Base-by-base conservation (phyloP, 1,284 basidiomycete genomes). In the Somion occarium region DNA sequence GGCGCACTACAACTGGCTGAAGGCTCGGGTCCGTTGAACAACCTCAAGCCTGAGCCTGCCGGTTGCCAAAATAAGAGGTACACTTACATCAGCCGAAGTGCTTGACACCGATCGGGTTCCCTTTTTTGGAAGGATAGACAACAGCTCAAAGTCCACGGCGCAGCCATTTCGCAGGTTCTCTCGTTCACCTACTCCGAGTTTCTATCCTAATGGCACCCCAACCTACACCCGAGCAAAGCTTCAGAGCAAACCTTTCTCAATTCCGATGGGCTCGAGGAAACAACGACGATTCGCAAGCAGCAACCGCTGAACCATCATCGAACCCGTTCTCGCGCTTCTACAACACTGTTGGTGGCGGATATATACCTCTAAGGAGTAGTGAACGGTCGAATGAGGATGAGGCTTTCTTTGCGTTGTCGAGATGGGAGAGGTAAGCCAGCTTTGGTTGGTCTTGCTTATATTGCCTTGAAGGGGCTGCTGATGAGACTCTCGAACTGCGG, bases 381-480 rank as follows among this genome's bases (percentile, higher is more conserved):
- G 91, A 93, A 56, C 76, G 83, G 38, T 87, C 88, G 30, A 94
- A 94, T 65, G 96, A 99, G 68, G 96, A 99, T 62, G 94, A 98
- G 65, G 96, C 96, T 2, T 98, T 89, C 76, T 93, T 96, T 70
- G 93, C 94, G 27, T 71, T 98, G 47, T 92, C 88, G 41, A 77
- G 91, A 68, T 94, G 92, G 92, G 91, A 94, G 66, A 78, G 86
- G 87, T 92, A 59, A 59, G 64, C 56, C 19, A 22, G 9, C n/a
- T 11, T 15, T 54, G 19, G 44, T 30, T n/a, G 20, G 30, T 3
- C 34, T 42, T 20, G 37, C 27, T 23, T 3, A 37, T 51, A 1
- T 37, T 11, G 48, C 44, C 19, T 25, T 20, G 20, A 5, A 20
- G 26, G 38, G 19, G 38, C 42, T 20, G 42, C 44, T 45, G 20